Percentiles rank a stretch among this genome's conserved stretches.
Conservation (phyloP, 176 grass and related monocot genomes). For the Tillandsia fasciculata region DNA sequence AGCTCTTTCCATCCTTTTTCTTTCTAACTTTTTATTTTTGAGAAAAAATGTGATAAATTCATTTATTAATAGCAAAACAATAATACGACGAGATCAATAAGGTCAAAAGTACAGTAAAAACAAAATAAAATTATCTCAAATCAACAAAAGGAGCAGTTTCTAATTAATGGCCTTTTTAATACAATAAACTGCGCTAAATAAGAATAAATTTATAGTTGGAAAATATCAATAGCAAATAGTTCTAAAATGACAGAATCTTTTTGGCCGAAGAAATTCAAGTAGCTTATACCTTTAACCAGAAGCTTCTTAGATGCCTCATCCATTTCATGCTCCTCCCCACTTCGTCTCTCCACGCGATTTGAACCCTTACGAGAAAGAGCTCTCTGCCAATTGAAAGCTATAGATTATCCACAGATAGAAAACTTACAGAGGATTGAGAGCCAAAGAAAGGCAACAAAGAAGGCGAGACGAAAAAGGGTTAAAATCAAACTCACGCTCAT, state of each 20-base stretch:
- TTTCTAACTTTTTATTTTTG: no score
- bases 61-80: no score
- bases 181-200: neutral
- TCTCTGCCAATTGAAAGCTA: slow-evolving; percentile 38
- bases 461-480: neutral
- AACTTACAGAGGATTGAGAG: neutral
- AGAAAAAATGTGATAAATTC: no score
- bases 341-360: slow-evolving; percentile 49
- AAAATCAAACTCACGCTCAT: slow-evolving; percentile 43
- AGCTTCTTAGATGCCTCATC: slow-evolving; percentile 58
- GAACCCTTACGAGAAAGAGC: slow-evolving; percentile 81
- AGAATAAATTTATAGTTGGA: neutral
- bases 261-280: neutral
- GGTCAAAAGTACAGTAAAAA: no score
- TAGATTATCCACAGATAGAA: neutral
- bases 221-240: neutral
- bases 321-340: slow-evolving; percentile 49
- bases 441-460: neutral
- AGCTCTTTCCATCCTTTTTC: no score
- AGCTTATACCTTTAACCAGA: slow-evolving; percentile 59
- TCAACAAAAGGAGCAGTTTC: neutral
- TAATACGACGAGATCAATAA: no score
- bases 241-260: neutral
- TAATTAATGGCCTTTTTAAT: neutral
- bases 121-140: neutral